These are phyloP conservation scores for Entelexis paramagnoliae DNA, from an alignment of 1,139 yeast genomes.

Conservation along the genomic window DNA sequence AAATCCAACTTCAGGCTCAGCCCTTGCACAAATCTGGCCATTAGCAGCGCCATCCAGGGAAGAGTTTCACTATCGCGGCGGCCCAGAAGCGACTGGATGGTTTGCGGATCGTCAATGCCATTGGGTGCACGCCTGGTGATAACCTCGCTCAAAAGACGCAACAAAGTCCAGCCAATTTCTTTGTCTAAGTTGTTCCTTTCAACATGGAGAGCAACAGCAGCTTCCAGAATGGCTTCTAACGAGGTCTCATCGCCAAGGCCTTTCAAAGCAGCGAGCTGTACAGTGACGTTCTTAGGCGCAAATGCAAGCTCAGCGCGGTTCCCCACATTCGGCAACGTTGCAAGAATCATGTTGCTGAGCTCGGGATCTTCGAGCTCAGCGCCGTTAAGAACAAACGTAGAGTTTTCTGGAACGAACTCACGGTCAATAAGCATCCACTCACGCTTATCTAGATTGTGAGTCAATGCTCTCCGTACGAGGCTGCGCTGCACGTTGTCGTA, in stretches of 20 bases:
- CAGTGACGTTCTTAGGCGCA: neutral
- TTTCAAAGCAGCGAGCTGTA: neutral
- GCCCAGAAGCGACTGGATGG: neutral
- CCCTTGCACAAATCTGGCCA: neutral
- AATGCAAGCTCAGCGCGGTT: neutral
- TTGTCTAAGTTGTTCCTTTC: constrained; percentile 4
- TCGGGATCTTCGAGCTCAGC: neutral
- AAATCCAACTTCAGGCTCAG: neutral
- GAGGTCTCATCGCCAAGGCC: neutral
- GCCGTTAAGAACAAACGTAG: neutral
- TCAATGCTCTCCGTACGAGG: constrained; percentile 9
- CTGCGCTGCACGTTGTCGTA: constrained; percentile 13
- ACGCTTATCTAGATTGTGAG: neutral
- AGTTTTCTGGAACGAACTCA: constrained; percentile 3
- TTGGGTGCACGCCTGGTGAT: neutral
- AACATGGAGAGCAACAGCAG: neutral
- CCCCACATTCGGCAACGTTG: neutral
- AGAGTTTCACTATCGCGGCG: constrained; percentile 1
- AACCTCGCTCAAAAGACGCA: neutral
- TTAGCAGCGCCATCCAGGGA: neutral
- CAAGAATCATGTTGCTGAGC: neutral
- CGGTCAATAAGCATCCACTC: constrained; percentile 16
- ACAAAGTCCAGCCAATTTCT: neutral
- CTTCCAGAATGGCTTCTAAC: neutral
- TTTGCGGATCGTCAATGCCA: neutral